phyloP scores from a whole-genome alignment of 2,329 filamentous ascomycete species.

The Fusarium armeniacum region DNA sequence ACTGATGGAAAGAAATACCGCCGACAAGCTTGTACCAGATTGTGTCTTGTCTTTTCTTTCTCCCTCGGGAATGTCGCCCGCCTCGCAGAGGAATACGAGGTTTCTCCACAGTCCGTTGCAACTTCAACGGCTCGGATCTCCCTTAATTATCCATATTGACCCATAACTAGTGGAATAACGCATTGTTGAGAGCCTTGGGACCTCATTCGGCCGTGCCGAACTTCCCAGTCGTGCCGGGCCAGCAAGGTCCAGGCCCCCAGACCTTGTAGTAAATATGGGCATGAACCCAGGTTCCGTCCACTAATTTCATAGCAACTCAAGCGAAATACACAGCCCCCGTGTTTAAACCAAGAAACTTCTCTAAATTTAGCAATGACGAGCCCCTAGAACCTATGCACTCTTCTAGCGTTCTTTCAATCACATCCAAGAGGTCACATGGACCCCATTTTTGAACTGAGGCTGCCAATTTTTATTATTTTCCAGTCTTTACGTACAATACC shows the following conservation, averaged over 20 bases:
- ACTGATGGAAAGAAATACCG: not conserved
- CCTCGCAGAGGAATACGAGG: constrained; percentile 21
- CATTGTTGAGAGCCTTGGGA: constrained; percentile 1
- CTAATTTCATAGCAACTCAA: not conserved
- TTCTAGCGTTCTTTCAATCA: not conserved
- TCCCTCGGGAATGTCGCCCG: not conserved
- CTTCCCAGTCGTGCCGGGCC: not conserved
- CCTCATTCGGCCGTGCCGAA: constrained; percentile 5
- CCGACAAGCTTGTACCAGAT: not conserved
- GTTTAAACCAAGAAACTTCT: not conserved
- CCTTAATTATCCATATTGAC: not conserved
- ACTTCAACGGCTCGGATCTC: not conserved
- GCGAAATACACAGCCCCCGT: not conserved
- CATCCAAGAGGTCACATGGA: not conserved
- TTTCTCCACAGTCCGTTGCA: constrained; percentile 3
- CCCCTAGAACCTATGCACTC: not conserved
- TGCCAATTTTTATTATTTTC: not conserved
- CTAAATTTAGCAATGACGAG: not conserved
- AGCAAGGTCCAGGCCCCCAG: not conserved
- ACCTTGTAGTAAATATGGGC: not conserved
- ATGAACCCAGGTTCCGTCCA: not conserved
- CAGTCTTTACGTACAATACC: not conserved
- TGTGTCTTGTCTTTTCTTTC: not conserved
- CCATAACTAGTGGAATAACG: not conserved
- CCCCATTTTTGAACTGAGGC: not conserved